phyloP scores from a whole-genome alignment of 441 rosid species.

The Adansonia madagascariensis region DNA sequence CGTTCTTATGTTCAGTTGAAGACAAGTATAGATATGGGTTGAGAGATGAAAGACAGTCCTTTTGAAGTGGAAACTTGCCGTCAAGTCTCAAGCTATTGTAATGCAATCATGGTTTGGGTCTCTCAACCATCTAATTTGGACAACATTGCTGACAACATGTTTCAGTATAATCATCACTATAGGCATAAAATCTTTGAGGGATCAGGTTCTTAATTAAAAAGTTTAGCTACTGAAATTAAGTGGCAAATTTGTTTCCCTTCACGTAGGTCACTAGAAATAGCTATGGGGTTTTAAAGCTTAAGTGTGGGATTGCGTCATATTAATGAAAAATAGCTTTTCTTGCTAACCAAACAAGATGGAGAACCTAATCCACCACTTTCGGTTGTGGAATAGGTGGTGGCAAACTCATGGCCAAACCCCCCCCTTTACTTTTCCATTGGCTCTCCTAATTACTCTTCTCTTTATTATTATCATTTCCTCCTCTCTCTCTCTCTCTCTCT shows the following conservation, averaged over 20 bases:
- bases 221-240: background rate
- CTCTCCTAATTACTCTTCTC: too few relatives aligned
- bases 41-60: background rate
- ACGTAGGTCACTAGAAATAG: constrained; percentile 11
- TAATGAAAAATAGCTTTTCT: constrained; percentile 41
- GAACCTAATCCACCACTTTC: constrained; percentile 46
- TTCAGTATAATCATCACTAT: background rate
- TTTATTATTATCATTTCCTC: too few relatives aligned
- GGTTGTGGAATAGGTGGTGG: constrained; percentile 27
- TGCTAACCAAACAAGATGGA: constrained; percentile 32
- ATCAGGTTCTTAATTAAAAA: background rate
- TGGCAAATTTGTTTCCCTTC: constrained; percentile 17
- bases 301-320: constrained; percentile 26
- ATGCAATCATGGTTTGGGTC: constrained; percentile 9
- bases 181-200: background rate
- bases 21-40: constrained; percentile 4
- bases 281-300: background rate
- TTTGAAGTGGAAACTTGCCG: background rate
- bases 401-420: constrained; percentile 24
- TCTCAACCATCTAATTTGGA: background rate
- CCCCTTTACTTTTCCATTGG: too few relatives aligned
- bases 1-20: constrained; percentile 13
- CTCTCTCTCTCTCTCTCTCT: background rate
- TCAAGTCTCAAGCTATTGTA: background rate
- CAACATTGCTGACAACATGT: background rate